Conservation (phyloP, 768 basidiomycete species). For the Mycena capillaripes region DNA sequence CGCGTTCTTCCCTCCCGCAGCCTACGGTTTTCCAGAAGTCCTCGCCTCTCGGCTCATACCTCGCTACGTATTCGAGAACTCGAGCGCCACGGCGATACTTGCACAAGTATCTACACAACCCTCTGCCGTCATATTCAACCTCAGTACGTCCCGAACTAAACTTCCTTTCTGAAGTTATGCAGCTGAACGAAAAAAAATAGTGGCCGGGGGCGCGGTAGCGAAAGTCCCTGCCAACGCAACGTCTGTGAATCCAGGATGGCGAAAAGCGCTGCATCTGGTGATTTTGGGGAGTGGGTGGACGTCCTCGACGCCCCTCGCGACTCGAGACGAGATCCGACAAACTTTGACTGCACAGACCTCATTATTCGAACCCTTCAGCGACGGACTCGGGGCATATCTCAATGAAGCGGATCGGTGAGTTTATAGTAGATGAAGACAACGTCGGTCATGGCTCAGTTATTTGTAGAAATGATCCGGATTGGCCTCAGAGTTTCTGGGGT, state of each 20-base stretch:
- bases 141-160: neutral
- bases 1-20: conserved; percentile 1
- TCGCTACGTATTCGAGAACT: conserved; percentile 23
- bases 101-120: conserved; percentile 21
- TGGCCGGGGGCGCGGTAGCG: conserved; percentile 20
- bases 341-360: neutral
- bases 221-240: conserved; percentile 12
- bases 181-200: neutral
- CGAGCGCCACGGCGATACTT: conserved; percentile 12
- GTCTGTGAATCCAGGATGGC: conserved; percentile 28
- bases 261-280: conserved; percentile 21
- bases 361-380: conserved; percentile 21
- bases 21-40: neutral
- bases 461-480: conserved; percentile 22
- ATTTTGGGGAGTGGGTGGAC: conserved; percentile 17
- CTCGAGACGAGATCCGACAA: neutral
- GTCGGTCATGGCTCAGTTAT: too few relatives aligned
- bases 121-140: conserved; percentile 4
- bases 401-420: conserved; percentile 27
- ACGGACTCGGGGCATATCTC: conserved; percentile 23
- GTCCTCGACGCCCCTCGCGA: conserved; percentile 15
- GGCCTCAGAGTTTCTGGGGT: conserved; percentile 30
- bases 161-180: neutral
- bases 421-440: too few relatives aligned
- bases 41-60: conserved; percentile 23